Evolutionary conservation across 257 asterid species (phyloP).

Genomic region (Fraxinus excelsior): DNA sequence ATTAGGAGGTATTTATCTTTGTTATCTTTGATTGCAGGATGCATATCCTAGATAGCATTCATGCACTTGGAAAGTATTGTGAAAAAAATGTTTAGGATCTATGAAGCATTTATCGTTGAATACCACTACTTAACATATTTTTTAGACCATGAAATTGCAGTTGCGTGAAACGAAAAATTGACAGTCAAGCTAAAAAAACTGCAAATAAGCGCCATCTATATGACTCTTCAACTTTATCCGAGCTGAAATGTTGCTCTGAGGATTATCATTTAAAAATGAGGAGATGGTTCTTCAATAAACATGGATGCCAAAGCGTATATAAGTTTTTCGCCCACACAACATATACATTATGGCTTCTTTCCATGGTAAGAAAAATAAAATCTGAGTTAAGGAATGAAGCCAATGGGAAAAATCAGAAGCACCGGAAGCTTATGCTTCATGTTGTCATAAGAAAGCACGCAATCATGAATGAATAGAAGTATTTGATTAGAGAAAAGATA

Average conservation of each 20-base stretch:
- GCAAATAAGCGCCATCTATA: background rate
- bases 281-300: background rate
- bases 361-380: background rate
- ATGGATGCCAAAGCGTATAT: background rate
- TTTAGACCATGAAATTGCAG: too few species aligned
- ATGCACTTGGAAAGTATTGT: background rate
- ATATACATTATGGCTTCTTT: background rate
- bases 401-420: background rate
- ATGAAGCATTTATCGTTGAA: background rate
- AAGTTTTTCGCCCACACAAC: background rate
- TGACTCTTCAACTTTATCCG: background rate
- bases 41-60: background rate
- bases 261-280: background rate
- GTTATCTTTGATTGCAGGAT: background rate
- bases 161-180: background rate
- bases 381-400: background rate
- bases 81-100: background rate
- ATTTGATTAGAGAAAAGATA: background rate
- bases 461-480: background rate
- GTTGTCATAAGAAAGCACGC: background rate
- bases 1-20: background rate
- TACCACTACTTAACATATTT: background rate
- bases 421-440: background rate
- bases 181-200: background rate
- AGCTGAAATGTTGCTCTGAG: background rate